Evolutionary conservation across 192 early-diverging fungal genomes (phyloP), one percentile per base, ranked within the genome.

Genomic region (Ambispora gerdemannii): DNA sequence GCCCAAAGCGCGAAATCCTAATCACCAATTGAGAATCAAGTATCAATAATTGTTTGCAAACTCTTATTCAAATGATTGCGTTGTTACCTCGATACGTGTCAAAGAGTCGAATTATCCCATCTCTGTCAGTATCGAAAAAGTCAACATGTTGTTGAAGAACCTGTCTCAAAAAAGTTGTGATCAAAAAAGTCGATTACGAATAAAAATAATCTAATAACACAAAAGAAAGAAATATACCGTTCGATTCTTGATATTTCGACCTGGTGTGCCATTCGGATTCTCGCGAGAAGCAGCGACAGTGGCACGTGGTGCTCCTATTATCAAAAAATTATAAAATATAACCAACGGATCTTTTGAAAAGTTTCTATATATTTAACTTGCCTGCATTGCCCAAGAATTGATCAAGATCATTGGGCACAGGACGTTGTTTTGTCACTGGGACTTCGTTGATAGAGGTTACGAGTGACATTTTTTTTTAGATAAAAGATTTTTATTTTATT

Each of bases 131-230:
- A 63, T 84, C 82, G 43, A 81, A 86, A 74, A 83, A 86, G 28
- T 73, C 72, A 30, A 82, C 73, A 49, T 86, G 84, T 76, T 84
- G 78, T 72, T 86, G 82, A 25, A 86, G 53, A 13, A 81, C 81
- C 68, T 69, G 3, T 25, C 31, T 24, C 28, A 51, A 66, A 51
- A 10, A 31, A 31, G 2, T 20, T 13, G 31, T 43, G 24, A 56
- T 22, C 30, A 52, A 34, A 10, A 67, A 17, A 3, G 3, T 4
- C n/a, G 1, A 34, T 1, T 34, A 35, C 30, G 0, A 34, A 27
- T 32, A 20, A 27, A 27, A 65, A 19, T 52, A 32, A 3, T 17
- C 8, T 63, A 4, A 4, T 17, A 0, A 36, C 13, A 15, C n/a
- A 20, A 8, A 27, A 15, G 2, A 25, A 20, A 33, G 15, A 33